Base-by-base conservation (phyloP, 371 early-diverging fungal species). In the Catenaria anguillulae region DNA sequence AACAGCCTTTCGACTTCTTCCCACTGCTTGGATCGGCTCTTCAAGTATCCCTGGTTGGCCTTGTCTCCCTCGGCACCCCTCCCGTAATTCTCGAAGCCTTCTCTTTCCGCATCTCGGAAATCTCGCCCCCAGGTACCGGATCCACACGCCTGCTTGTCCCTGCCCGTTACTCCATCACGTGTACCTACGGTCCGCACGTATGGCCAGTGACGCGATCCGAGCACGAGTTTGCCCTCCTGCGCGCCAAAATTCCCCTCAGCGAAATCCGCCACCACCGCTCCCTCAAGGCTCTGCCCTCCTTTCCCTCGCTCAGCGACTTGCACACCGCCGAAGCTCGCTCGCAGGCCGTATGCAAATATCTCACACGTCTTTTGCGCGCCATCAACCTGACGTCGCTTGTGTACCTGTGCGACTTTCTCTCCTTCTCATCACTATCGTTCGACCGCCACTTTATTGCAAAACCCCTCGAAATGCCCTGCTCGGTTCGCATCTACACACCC, bases 321-420 rank as follows among this genome's bases (percentile, higher is more conserved):
- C 29, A 48, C 19, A n/a, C 48, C 24, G 70, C 24, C 19, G 74
- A 67, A 54, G 12, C 66, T 68, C 29, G 56, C 52, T 40, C 43
- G 60, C 26, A 64, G 67, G 63, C 34, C 56, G 37, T 90, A 37
- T 79, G 86, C 35, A 62, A 62, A 1, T 90, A 88, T 63, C 62
- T 89, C 36, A 65, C 79, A 17, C 64, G 72, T 36, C 64, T 87
- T 23, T 65, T 88, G 12, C 68, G 73, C n/a, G 73, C 66, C 24
- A 74, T 84, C 34, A 86, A 83, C 60, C 73, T 85, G 69, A 1
- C 29, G 5, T 78, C 83, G 19, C 80, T 78, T 6, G 80, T 77
- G 62, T 87, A 89, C 62, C 68, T 90, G n/a, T 86, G 84, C 66
- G 87, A 84, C 52, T 90, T 90, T 65, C 66, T 90, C 60, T 88